A percentile compares a stretch with the other conserved stretches of the same genome.
These are phyloP conservation scores for Penicillium sp. DNA, from an alignment of 2,329 filamentous ascomycete species.

Conservation along the genomic window DNA sequence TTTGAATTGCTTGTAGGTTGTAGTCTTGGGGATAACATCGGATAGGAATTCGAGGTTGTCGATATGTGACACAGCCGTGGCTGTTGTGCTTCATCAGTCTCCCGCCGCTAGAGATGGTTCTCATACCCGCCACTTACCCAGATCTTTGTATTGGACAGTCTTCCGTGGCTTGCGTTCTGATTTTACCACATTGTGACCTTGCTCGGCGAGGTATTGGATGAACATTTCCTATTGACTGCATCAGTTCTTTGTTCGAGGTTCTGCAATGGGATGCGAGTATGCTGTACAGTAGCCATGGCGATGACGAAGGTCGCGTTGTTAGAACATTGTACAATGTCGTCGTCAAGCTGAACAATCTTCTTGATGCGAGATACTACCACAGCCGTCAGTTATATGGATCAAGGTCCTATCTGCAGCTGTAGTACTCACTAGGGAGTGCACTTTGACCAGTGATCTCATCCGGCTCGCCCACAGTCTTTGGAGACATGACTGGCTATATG, in stretches of 20 bases:
- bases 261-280: background rate
- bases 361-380: constrained; percentile 83
- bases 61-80: constrained; percentile 79
- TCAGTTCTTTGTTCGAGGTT: constrained; percentile 4
- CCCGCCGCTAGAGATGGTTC: background rate
- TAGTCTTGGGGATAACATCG: constrained; percentile 85
- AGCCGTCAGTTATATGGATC: constrained; percentile 5
- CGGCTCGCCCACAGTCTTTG: constrained; percentile 82
- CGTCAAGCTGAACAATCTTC: constrained; percentile 88
- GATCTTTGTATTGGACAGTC: constrained; percentile 94
- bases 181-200: constrained; percentile 84
- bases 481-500: constrained; percentile 64
- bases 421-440: constrained; percentile 73
- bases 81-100: constrained; percentile 44
- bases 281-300: constrained; percentile 76
- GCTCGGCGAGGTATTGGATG: constrained; percentile 83
- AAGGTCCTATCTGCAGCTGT: background rate
- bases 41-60: constrained; percentile 95
- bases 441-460: constrained; percentile 84
- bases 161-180: constrained; percentile 87
- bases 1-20: constrained; percentile 77
- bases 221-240: constrained; percentile 73
- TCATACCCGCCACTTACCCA: constrained; percentile 57
- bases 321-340: constrained; percentile 81
- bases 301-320: constrained; percentile 95